Evolutionary conservation across 768 basidiomycete species (phyloP).

Genomic region (Aureoboletus auriporus): DNA sequence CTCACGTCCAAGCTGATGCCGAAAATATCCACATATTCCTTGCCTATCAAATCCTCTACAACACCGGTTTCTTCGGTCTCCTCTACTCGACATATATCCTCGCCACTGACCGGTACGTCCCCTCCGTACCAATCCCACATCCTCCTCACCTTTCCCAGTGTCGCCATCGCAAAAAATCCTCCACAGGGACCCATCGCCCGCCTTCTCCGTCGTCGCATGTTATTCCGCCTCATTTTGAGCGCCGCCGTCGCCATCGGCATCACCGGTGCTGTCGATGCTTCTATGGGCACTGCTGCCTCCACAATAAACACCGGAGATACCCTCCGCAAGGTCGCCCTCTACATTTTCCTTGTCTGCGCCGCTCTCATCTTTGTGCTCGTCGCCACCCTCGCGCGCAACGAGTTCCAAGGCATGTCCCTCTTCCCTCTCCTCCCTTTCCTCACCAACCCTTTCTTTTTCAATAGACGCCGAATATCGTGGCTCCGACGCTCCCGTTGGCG

Average conservation of each 20-base stretch:
- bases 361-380: slow-evolving; percentile 19
- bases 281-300: background rate
- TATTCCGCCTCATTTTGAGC: slow-evolving; percentile 24
- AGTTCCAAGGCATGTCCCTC: slow-evolving; percentile 9
- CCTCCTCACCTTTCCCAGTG: slow-evolving; percentile 4
- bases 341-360: slow-evolving; percentile 29
- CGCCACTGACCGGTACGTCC: slow-evolving; percentile 27
- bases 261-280: slow-evolving; percentile 19
- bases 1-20: slow-evolving; percentile 15
- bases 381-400: slow-evolving; percentile 16
- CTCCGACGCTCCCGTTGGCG: slow-evolving; percentile 7
- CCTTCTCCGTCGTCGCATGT: slow-evolving; percentile 12
- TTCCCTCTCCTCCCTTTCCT: background rate
- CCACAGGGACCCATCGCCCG: slow-evolving; percentile 12
- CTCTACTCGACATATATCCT: slow-evolving; percentile 30
- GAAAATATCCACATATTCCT: slow-evolving; percentile 20
- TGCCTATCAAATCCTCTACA: slow-evolving; percentile 32
- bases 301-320: slow-evolving; percentile 16
- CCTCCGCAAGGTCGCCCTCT: slow-evolving; percentile 24
- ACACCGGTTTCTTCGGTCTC: slow-evolving; percentile 31
- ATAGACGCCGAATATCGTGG: slow-evolving; percentile 9
- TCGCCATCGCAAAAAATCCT: slow-evolving; percentile 12
- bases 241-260: slow-evolving; percentile 29
- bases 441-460: background rate
- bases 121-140: no score